Evolutionary conservation across 2,329 filamentous ascomycete genomes (phyloP).

Genomic region (Cladosporium sp.): DNA sequence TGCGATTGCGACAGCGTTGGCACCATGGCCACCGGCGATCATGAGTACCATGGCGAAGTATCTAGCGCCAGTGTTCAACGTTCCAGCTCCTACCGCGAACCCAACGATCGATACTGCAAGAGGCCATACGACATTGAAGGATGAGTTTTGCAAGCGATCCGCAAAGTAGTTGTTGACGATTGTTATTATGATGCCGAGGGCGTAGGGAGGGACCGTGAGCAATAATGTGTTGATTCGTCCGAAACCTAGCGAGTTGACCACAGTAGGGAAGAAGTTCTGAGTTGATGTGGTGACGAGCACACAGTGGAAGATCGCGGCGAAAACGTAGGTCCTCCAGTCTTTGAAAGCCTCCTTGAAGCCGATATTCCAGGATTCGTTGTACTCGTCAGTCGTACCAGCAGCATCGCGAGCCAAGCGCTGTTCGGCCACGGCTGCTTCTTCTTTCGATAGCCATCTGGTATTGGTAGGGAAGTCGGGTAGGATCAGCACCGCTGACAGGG

Average conservation of each 20-base stretch:
- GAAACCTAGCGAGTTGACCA: slow-evolving; percentile 58
- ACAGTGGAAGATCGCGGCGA: slow-evolving; percentile 53
- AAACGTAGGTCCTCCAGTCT: slow-evolving; percentile 50
- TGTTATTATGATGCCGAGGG: slow-evolving; percentile 26
- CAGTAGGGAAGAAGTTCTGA: slow-evolving; percentile 59
- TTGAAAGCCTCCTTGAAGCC: slow-evolving; percentile 47
- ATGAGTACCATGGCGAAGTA: slow-evolving; percentile 59
- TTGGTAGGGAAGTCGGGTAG: slow-evolving; percentile 51
- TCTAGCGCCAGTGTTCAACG: slow-evolving; percentile 46
- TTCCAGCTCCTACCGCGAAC: slow-evolving; percentile 52
- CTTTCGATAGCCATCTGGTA: slow-evolving; percentile 47
- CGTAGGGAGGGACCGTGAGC: slow-evolving; percentile 45
- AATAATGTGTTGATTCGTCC: slow-evolving; percentile 50
- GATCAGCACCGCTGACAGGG: slow-evolving; percentile 29
- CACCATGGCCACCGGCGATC: slow-evolving; percentile 20
- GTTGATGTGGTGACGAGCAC: slow-evolving; percentile 28
- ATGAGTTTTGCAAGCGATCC: slow-evolving; percentile 50
- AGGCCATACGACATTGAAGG: slow-evolving; percentile 50
- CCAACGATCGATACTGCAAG: slow-evolving; percentile 50
- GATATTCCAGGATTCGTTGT: slow-evolving; percentile 34
- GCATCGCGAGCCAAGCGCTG: too few species aligned
- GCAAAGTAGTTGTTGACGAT: slow-evolving; percentile 50
- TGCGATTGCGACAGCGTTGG: slow-evolving; percentile 27
- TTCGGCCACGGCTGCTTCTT: too few species aligned
- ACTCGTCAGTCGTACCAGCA: slow-evolving; percentile 36